Percentiles rank a stretch among this genome's conserved stretches.
Conservation (phyloP, 179 eudicot species). For the Monotropa hypopitys region DNA sequence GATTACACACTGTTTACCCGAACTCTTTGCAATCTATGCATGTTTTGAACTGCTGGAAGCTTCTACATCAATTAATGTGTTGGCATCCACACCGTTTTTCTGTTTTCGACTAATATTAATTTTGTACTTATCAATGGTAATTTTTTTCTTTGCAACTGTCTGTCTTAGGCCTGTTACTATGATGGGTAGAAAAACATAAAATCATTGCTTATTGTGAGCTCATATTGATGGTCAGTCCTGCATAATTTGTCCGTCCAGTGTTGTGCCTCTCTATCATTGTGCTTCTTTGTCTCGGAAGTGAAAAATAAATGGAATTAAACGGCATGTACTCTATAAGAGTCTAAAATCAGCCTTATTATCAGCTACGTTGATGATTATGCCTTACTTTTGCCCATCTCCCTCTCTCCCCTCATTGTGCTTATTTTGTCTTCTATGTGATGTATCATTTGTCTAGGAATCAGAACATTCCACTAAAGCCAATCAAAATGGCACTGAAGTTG, state of each 20-base stretch:
- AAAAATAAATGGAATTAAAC: not conserved
- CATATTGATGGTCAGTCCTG: not conserved
- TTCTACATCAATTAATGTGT: not conserved
- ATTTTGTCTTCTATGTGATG: not conserved
- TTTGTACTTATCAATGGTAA: not conserved
- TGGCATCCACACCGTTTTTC: not conserved
- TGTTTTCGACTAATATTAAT: not conserved
- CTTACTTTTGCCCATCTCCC: not conserved
- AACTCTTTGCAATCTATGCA: not conserved
- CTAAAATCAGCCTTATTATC: not conserved
- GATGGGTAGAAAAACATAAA: not conserved
- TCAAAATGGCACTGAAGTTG: not conserved
- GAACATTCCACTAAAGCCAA: not conserved
- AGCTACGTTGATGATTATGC: not conserved
- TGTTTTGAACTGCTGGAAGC: not conserved
- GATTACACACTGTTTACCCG: not conserved
- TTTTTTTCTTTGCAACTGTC: not conserved
- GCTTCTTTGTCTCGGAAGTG: not conserved
- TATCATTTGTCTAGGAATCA: conserved; percentile 4
- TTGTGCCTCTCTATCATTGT: not conserved
- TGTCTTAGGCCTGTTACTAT: not conserved
- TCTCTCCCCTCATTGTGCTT: not conserved
- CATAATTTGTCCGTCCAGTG: not conserved
- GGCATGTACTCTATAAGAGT: not conserved
- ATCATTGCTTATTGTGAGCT: not conserved